Percentiles rank a stretch among this genome's conserved stretches.
These are phyloP conservation scores for Pichia cactophila DNA, from an alignment of 1,139 yeast genomes.

Conservation along the genomic window DNA sequence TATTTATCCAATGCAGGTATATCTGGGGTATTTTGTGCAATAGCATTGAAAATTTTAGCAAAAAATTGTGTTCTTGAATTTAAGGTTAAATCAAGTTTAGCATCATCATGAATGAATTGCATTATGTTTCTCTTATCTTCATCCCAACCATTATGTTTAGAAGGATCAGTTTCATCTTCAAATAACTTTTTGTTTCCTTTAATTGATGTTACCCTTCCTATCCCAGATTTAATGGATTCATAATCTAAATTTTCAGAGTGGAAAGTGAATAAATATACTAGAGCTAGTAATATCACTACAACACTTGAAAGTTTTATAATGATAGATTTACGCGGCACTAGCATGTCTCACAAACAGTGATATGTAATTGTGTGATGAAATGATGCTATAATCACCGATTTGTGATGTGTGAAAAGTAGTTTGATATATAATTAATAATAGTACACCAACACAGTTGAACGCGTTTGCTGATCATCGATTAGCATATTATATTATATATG, in stretches of 20 bases:
- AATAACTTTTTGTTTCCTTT: not conserved
- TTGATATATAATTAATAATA: too few species aligned
- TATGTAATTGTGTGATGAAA: not conserved
- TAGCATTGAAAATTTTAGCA: constrained; percentile 21
- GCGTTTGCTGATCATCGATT: too few species aligned
- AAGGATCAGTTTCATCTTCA: not conserved
- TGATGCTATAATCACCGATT: too few species aligned
- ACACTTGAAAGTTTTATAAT: not conserved
- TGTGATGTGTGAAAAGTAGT: too few species aligned
- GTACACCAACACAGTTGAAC: too few species aligned
- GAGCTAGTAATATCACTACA: not conserved
- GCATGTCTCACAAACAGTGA: not conserved
- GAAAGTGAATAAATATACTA: not conserved
- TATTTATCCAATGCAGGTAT: constrained; percentile 24
- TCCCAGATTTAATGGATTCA: not conserved
- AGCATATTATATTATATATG: too few species aligned
- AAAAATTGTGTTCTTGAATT: constrained; percentile 8
- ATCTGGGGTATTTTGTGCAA: constrained; percentile 25
- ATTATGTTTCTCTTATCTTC: constrained; percentile 2
- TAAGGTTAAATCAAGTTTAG: constrained; percentile 2
- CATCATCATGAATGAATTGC: constrained; percentile 13
- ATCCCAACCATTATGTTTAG: constrained; percentile 1
- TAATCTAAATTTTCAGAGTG: not conserved
- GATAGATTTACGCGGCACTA: not conserved
- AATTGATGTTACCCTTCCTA: not conserved